Base-by-base conservation (phyloP, 2,329 filamentous ascomycete species). In the Lasiodiplodia hormozganensis region DNA sequence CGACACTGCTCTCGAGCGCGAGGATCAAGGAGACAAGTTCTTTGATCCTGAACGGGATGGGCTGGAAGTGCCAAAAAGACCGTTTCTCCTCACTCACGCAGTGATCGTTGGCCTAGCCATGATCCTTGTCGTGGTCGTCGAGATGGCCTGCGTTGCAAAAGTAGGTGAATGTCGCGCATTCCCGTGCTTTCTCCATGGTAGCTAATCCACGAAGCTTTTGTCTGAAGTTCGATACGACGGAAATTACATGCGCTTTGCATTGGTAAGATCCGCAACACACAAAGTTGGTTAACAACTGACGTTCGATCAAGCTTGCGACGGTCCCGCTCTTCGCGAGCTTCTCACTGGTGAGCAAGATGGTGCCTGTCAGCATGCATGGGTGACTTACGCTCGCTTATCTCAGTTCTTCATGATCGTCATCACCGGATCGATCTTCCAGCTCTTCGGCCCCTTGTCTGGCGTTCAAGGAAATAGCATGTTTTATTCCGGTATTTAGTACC, bases 361-460 rank as follows among this genome's bases (percentile, higher is more conserved):
- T 16, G 40, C 14, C 47, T 14, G 70, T 57, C 65, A 68, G 40
- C 28, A 47, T n/a, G 36, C 57, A 11, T 38, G 7, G 23, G 49
- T 49, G 43, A 36, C 68, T 67, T 16, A 60, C 53, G 12, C 38
- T 52, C 28, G 58, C 54, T 69, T 69, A 76, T 78, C 54, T 31
- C 76, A 82, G 72, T 85, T 86, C 76, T 85, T 86, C 76, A 83
- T 85, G 78, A 82, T 84, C 65, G 78, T 83, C 52, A 79, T 85
- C 65, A 72, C 72, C 60, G 79, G 79, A 78, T 85, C 80, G 6
- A 38, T 86, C 73, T 85, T 85, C 71, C 82, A 86, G 70, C 78
- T 86, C 12, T 73, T 86, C n/a, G 85, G 85, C 0, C 85, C 85
- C 2, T 69, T 75, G 18, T 74, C 72, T 25, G 71, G 70, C 11